Percentiles rank a stretch among this genome's conserved stretches.
phyloP scores from a whole-genome alignment of 257 asterid genomes.

The Solanum stenotomum region DNA sequence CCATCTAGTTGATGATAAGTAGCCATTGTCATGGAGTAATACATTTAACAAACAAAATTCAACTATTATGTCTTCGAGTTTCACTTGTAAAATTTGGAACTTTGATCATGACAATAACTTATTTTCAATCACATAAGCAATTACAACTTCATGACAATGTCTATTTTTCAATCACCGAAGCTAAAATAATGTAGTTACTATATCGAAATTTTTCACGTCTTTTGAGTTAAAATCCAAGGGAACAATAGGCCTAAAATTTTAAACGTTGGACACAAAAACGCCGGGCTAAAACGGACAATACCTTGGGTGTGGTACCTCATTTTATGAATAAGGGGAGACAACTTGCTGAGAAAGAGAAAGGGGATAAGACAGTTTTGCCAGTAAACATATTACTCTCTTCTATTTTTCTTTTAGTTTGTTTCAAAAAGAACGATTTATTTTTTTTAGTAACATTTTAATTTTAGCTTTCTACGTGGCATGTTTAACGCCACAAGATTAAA shows the following conservation, averaged over 20 bases:
- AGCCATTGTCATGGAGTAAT: neutral
- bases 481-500: too few species aligned
- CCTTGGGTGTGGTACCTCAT: neutral
- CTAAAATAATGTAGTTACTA: neutral
- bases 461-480: rapidly evolving
- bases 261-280: neutral
- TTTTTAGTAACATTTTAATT: too few species aligned
- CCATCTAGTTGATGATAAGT: neutral
- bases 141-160: neutral
- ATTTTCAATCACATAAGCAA: neutral
- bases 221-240: neutral
- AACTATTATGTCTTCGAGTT: neutral
- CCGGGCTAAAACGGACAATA: neutral
- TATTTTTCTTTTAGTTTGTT: rapidly evolving
- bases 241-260: neutral
- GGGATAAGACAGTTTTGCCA: neutral
- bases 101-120: neutral
- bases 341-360: neutral
- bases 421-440: rapidly evolving
- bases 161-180: neutral
- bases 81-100: neutral
- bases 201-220: neutral
- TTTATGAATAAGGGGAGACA: neutral
- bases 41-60: neutral
- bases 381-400: neutral